Percentiles rank a stretch among this genome's conserved stretches.
Conservation (phyloP, 2,329 filamentous ascomycete genomes). For the Chaetomiaceae sp. region DNA sequence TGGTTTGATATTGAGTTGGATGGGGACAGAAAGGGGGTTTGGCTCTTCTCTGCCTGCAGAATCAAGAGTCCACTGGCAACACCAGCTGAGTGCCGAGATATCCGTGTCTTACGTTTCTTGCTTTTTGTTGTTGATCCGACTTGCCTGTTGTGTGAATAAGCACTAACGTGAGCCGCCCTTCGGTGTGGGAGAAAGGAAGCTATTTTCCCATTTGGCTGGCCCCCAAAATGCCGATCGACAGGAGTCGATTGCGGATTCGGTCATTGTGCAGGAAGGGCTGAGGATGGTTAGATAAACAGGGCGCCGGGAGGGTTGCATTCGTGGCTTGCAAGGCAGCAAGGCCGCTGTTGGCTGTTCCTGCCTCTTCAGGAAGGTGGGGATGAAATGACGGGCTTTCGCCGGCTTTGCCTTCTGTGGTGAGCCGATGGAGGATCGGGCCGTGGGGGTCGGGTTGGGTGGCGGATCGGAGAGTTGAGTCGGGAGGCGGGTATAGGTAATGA, state of each 20-base stretch:
- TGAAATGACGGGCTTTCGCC: not conserved
- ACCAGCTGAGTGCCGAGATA: too few species aligned
- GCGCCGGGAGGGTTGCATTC: not conserved
- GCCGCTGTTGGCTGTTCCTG: conserved; percentile 12
- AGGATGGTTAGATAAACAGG: not conserved
- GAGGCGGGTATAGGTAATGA: too few species aligned
- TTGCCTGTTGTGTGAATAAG: not conserved
- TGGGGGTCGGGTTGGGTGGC: not conserved
- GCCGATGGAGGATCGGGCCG: not conserved
- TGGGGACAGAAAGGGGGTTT: too few species aligned
- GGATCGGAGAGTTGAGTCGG: not conserved
- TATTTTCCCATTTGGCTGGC: too few species aligned
- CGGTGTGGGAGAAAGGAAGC: too few species aligned
- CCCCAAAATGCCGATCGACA: not conserved
- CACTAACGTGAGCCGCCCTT: too few species aligned
- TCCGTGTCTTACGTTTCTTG: too few species aligned
- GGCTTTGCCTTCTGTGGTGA: not conserved
- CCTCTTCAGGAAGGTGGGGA: conserved; percentile 15
- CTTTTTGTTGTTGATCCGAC: not conserved
- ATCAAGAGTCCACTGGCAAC: too few species aligned
- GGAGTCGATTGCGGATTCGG: not conserved
- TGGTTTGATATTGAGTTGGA: too few species aligned
- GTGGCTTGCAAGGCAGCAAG: not conserved
- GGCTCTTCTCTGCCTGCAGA: too few species aligned
- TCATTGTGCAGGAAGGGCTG: not conserved